Evolutionary conservation across 371 early-diverging fungal species (phyloP).

Genomic region (Homolaphlyctis polyrhiza): DNA sequence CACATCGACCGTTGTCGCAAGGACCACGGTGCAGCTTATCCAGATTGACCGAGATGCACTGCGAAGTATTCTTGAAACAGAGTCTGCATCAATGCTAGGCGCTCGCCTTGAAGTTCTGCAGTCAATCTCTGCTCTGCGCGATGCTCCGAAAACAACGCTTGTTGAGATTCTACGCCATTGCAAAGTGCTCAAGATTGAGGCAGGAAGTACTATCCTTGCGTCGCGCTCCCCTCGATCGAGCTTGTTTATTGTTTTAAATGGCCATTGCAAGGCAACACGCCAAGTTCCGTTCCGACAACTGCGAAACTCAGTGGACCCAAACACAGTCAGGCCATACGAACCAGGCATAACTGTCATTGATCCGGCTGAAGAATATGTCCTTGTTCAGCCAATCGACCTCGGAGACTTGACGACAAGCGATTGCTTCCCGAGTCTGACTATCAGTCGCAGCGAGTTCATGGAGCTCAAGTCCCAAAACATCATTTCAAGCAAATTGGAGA

Average conservation of each 20-base stretch:
- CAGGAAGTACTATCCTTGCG: not conserved
- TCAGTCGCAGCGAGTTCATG: not conserved
- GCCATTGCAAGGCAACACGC: not conserved
- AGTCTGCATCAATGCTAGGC: not conserved
- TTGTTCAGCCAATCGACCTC: not conserved
- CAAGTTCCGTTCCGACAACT: not conserved
- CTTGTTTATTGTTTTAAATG: not conserved
- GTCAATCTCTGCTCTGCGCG: not conserved
- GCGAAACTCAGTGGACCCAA: not conserved
- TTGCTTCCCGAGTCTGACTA: not conserved
- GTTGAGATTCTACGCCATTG: not conserved
- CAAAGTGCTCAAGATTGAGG: not conserved
- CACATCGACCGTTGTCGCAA: not conserved
- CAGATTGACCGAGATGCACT: not conserved
- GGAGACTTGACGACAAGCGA: not conserved
- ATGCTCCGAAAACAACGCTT: not conserved
- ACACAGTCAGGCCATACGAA: not conserved
- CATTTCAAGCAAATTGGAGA: not conserved
- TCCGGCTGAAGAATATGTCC: not conserved
- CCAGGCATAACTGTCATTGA: not conserved
- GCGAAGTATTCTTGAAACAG: not conserved
- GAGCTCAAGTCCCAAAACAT: not conserved
- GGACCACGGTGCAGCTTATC: not conserved
- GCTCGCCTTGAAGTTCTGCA: not conserved
- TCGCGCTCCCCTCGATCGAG: not conserved